Conservation (phyloP, 2,329 filamentous ascomycete genomes). For the Aspergillus texensis region DNA sequence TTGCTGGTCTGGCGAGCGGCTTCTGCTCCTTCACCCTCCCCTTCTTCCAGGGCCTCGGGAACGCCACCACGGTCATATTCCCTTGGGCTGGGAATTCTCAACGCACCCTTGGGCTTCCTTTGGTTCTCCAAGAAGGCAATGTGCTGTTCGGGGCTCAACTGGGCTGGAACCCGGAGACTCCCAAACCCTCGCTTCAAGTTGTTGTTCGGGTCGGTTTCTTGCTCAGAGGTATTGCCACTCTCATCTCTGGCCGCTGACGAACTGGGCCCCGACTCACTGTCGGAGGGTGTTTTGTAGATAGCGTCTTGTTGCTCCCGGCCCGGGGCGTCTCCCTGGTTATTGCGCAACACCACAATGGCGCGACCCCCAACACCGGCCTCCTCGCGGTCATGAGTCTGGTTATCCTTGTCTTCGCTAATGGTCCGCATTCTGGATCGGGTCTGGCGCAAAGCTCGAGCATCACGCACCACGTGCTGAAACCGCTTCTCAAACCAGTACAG, state of each 20-base stretch:
- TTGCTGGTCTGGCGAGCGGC: slow-evolving; percentile 26
- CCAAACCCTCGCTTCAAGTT: slow-evolving; percentile 39
- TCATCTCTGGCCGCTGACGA: slow-evolving; percentile 24
- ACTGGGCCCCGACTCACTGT: slow-evolving; percentile 28
- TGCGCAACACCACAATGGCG: slow-evolving; percentile 42
- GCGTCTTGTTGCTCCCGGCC: slow-evolving; percentile 20
- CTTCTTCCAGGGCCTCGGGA: slow-evolving; percentile 62
- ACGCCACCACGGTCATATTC: slow-evolving; percentile 83
- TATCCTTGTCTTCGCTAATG: slow-evolving; percentile 50
- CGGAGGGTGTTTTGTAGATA: slow-evolving; percentile 25
- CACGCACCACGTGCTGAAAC: slow-evolving; percentile 79
- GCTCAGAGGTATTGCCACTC: slow-evolving; percentile 24
- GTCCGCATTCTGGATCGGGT: slow-evolving; percentile 64
- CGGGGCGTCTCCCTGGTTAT: slow-evolving; percentile 33
- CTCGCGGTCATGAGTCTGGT: slow-evolving; percentile 36
- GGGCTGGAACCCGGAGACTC: slow-evolving; percentile 56
- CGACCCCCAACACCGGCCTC: slow-evolving; percentile 42
- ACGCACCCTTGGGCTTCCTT: slow-evolving; percentile 70
- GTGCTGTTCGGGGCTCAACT: slow-evolving; percentile 70
- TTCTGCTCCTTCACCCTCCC: slow-evolving; percentile 36
- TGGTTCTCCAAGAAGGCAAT: slow-evolving; percentile 88
- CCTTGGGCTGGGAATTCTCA: slow-evolving; percentile 88
- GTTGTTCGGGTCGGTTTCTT: slow-evolving; percentile 12
- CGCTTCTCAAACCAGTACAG: slow-evolving; percentile 98
- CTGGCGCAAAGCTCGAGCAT: slow-evolving; percentile 68